Evolutionary conservation across 176 grass and related monocot species (phyloP).

Genomic region (Juncus inflexus): DNA sequence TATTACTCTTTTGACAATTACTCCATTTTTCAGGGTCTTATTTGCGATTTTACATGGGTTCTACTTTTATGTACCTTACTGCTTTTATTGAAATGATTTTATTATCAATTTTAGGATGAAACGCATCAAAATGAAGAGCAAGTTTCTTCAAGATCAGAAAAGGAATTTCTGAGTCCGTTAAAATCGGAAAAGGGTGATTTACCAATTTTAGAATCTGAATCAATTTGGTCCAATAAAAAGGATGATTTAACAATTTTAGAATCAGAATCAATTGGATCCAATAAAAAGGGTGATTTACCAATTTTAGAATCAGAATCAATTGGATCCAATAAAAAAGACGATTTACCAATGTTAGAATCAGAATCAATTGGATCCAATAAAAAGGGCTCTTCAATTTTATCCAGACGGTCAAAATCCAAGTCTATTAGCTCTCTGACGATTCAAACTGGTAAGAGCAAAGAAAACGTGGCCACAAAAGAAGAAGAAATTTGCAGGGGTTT

Average conservation of each 20-base stretch:
- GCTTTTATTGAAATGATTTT: neutral
- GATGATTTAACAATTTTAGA: slow-evolving; percentile 2
- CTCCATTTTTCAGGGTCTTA: slow-evolving; percentile 6
- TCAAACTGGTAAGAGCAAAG: slow-evolving; percentile 53
- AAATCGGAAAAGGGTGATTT: slow-evolving; percentile 10
- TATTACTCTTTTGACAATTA: slow-evolving; percentile 3
- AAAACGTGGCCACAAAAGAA: slow-evolving; percentile 29
- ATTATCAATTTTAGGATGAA: slow-evolving; percentile 18
- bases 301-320: no score
- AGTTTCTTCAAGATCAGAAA: slow-evolving; percentile 31
- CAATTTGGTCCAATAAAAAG: neutral
- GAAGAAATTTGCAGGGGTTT: slow-evolving; percentile 18
- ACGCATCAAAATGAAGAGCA: slow-evolving; percentile 12
- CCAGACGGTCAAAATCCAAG: slow-evolving; percentile 59
- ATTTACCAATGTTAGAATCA: slow-evolving; percentile 14
- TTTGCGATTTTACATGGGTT: slow-evolving; percentile 9
- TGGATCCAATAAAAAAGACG: no score
- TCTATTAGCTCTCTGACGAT: slow-evolving; percentile 60
- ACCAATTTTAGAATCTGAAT: neutral
- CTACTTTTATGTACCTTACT: no score
- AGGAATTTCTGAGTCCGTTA: slow-evolving; percentile 12
- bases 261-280: no score
- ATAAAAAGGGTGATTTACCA: slow-evolving; percentile 15
- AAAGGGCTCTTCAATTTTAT: slow-evolving; percentile 37
- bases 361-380: slow-evolving; percentile 39